Base-by-base conservation (phyloP, 441 rosid species). In the Euphorbia schlechtendalii region DNA sequence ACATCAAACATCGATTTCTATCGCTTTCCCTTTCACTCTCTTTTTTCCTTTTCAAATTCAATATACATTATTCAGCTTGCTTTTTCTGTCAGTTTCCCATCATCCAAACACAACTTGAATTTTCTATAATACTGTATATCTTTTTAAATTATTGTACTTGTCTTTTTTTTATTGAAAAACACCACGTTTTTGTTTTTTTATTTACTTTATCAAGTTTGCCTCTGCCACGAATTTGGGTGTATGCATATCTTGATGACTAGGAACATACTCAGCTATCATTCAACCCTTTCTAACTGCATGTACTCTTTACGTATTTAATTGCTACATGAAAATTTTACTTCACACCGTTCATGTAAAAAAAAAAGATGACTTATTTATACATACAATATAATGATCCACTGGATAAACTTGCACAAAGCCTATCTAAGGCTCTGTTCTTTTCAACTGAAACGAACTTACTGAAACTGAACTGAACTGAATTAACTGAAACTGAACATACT, bases 231-330 rank as follows among this genome's bases (percentile, higher is more conserved):
- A 4, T 51, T 18, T 21, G 25, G 17, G 49, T 8, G 4, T 51
- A 18, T 43, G 15, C n/a, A 46, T 51, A 51, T 51, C 55, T 18
- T 18, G 55, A 51, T 51, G 55, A 51, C 55, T 51, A 51, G 55
- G 55, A 51, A 51, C 24, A 13, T 51, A 51, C 25, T 51, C 55
- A 51, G 55, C 55, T 18, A 6, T 32, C 34, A 32, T 32, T 32
- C 6, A 6, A n/a, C n/a, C n/a, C n/a, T n/a, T n/a, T n/a, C n/a
- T n/a, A n/a, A n/a, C n/a, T n/a, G n/a, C n/a, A n/a, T n/a, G n/a
- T n/a, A n/a, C n/a, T n/a, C n/a, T n/a, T n/a, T n/a, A n/a, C n/a
- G n/a, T n/a, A n/a, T n/a, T n/a, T n/a, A n/a, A n/a, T n/a, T n/a
- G n/a, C n/a, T n/a, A n/a, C n/a, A n/a, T n/a, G n/a, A n/a, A n/a